phyloP scores from a whole-genome alignment of 225 moss, liverwort and hornwort species.

The Polytrichum formosum region DNA sequence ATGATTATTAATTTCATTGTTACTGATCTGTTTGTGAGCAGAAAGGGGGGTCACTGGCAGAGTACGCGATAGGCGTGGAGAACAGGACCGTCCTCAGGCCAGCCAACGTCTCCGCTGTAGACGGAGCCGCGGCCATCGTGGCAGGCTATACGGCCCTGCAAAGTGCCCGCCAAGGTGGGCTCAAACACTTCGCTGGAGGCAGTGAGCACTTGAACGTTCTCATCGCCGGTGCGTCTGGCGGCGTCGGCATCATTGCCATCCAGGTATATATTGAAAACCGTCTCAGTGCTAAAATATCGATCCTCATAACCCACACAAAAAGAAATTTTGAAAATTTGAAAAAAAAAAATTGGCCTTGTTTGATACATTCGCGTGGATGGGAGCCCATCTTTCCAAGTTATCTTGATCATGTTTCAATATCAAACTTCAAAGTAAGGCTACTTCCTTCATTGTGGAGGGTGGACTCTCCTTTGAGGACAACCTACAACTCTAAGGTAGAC shows the following conservation, averaged over 20 bases:
- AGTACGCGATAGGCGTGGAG: constrained; percentile 48
- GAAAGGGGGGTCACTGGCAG: constrained; percentile 56
- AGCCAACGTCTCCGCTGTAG: constrained; percentile 34
- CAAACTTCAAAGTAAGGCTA: no score
- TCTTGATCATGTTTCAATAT: no score
- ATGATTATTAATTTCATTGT: not conserved
- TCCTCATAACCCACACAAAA: not conserved
- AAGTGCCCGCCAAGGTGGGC: constrained; percentile 39
- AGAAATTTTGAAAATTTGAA: no score
- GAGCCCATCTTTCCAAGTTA: no score
- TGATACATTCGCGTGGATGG: no score
- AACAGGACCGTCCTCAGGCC: constrained; percentile 37
- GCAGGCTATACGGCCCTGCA: constrained; percentile 67
- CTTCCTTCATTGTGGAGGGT: no score
- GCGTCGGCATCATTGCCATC: constrained; percentile 54
- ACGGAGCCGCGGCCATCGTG: constrained; percentile 40
- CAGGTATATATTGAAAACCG: constrained; percentile 18
- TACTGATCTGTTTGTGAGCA: constrained; percentile 4
- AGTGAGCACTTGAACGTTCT: constrained; percentile 53
- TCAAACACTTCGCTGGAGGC: constrained; percentile 49
- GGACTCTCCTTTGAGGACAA: no score
- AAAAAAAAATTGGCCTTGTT: no score
- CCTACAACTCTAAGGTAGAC: no score
- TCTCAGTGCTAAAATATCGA: no score
- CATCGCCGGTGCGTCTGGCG: constrained; percentile 53